These are phyloP conservation scores for Aureobasidium sp. DNA, from an alignment of 2,329 filamentous ascomycete genomes.

Conservation along the genomic window DNA sequence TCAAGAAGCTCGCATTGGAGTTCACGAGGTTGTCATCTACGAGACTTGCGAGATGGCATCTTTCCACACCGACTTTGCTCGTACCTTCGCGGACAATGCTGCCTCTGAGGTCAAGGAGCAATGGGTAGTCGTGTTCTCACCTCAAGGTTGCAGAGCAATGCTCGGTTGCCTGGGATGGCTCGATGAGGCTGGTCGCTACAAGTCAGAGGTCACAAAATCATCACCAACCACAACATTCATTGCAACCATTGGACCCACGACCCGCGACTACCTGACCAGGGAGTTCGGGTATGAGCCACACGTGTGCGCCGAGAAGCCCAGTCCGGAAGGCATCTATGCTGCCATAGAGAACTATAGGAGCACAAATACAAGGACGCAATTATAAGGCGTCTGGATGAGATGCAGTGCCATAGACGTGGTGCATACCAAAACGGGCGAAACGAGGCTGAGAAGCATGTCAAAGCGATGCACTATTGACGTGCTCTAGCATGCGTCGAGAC, in stretches of 20 bases:
- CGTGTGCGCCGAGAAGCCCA: conserved; percentile 75
- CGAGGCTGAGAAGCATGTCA: background rate
- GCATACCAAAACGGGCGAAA: background rate
- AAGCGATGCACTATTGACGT: background rate
- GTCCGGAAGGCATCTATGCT: conserved; percentile 60
- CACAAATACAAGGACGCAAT: background rate
- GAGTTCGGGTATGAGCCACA: conserved; percentile 62
- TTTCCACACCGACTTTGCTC: conserved; percentile 60
- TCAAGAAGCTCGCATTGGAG: conserved; percentile 46
- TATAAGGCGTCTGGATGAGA: background rate
- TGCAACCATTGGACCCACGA: conserved; percentile 90
- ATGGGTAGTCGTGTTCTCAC: conserved; percentile 69
- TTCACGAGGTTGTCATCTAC: conserved; percentile 79
- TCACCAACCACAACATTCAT: conserved; percentile 47
- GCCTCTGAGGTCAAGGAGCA: conserved; percentile 32
- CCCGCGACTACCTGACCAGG: conserved; percentile 60
- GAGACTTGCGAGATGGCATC: conserved; percentile 74
- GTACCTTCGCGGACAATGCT: conserved; percentile 12
- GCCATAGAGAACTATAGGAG: conserved; percentile 6
- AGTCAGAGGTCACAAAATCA: conserved; percentile 16
- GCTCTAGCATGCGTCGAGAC: background rate
- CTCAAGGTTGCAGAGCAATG: conserved; percentile 55
- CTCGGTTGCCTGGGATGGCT: conserved; percentile 44
- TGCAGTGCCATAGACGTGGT: background rate
- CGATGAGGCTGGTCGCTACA: conserved; percentile 31